Base-by-base conservation (phyloP, 257 asterid genomes). In the Primulina huaijiensis region DNA sequence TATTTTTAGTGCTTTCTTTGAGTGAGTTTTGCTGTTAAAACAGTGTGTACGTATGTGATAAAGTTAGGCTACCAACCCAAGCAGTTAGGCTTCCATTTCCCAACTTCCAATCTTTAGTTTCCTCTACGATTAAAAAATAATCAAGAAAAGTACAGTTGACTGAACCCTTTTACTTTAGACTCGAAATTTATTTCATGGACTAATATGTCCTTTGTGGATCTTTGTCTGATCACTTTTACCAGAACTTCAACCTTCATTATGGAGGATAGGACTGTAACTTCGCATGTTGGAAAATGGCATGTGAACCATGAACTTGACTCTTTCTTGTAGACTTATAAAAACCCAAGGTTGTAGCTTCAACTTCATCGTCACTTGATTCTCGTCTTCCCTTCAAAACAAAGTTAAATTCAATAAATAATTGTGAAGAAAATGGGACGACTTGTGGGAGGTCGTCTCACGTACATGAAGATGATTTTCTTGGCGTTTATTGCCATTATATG, bases 21-120 rank as follows among this genome's bases (percentile, higher is more conserved):
- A 10, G 37, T 56, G 25, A 21, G 12, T 50, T 62, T 72, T 71
- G 43, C 61, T 31, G 8, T 11, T 31, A 19, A 62, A 63, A 50
- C 8, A 58, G 60, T 25, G 50, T 64, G 62, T 72, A 52, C 63
- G 62, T 75, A 64, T 43, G 40, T 58, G 83, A 83, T 77, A 71
- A 80, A 85, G 82, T 74, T 90, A 90, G 97, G 96, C 92, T 75
- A 88, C 95, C 97, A 75, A 90, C 87, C 77, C 74, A 78, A 69
- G 82, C 80, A 70, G 69, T 81, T 81, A 74, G 61, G 76, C 81
- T 75, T 79, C 89, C 86, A 85, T 77, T 82, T 76, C 80, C 83
- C 70, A 82, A 67, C 76, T 73, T 74, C 82, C 77, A 64, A 56
- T 52, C 59, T 67, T 76, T 43, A 43, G 0, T 43, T 66, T 77